Percentiles rank a stretch among this genome's conserved stretches.
These are phyloP conservation scores for Atkinsonella hypoxylon DNA, from an alignment of 2,329 filamentous ascomycete genomes.

Conservation along the genomic window DNA sequence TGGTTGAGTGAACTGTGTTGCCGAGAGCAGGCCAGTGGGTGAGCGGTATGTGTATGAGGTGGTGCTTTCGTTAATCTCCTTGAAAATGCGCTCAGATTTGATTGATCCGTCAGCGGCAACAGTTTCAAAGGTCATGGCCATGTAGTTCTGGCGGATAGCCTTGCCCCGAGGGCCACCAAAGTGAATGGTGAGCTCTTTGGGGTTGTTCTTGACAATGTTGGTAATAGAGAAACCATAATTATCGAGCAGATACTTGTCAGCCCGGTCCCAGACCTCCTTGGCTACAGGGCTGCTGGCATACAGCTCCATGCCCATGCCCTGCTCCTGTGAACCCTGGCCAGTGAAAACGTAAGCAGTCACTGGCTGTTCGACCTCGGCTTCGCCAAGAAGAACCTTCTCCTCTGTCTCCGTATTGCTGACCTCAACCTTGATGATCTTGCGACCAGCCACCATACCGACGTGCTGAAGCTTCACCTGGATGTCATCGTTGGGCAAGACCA, in stretches of 20 bases:
- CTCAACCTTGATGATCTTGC: slow-evolving; percentile 99
- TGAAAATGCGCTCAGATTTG: slow-evolving; percentile 99
- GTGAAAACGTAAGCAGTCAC: slow-evolving; percentile 97
- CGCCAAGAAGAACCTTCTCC: slow-evolving; percentile 88
- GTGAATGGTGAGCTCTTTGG: slow-evolving; percentile 95
- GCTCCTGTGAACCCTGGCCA: slow-evolving; percentile 94
- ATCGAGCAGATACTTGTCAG: slow-evolving; percentile 95
- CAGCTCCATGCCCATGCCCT: slow-evolving; percentile 99
- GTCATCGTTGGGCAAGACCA: slow-evolving; percentile 95
- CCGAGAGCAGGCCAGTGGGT: slow-evolving; percentile 85
- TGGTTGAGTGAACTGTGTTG: slow-evolving; percentile 97
- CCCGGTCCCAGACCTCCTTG: slow-evolving; percentile 94
- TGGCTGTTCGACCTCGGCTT: slow-evolving; percentile 96
- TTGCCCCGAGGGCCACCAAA: slow-evolving; percentile 96
- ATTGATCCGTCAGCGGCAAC: slow-evolving; percentile 81
- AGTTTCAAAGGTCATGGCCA: slow-evolving; percentile 99
- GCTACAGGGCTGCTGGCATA: slow-evolving; percentile 90
- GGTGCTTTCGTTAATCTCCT: slow-evolving; percentile 86
- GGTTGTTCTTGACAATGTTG: slow-evolving; percentile 99
- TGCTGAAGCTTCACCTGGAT: slow-evolving; percentile 93
- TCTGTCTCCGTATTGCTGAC: slow-evolving; percentile 91
- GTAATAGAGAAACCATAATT: slow-evolving; percentile 98
- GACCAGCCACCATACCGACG: slow-evolving; percentile 92
- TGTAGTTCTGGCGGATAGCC: slow-evolving; percentile 97
- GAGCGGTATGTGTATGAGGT: slow-evolving; percentile 96